A percentile compares a stretch with the other conserved stretches of the same genome.
phyloP scores from a whole-genome alignment of 805 yeast genomes.

The Candida railenensis region DNA sequence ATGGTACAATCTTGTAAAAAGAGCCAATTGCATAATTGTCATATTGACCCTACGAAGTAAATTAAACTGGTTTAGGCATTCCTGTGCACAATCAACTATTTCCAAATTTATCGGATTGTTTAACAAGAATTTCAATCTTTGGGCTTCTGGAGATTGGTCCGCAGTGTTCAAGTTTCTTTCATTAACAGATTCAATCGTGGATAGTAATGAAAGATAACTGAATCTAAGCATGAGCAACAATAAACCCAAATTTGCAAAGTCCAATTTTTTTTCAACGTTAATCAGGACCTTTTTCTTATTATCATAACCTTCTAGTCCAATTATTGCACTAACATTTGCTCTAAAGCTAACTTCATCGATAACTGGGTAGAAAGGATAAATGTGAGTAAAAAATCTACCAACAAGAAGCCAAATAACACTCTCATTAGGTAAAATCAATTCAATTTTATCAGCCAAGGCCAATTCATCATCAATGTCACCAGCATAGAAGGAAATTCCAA shows the following conservation, averaged over 20 bases:
- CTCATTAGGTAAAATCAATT: constrained; percentile 34
- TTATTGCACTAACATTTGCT: constrained; percentile 29
- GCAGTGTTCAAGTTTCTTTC: constrained; percentile 20
- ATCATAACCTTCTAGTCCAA: constrained; percentile 33
- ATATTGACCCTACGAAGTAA: constrained; percentile 41
- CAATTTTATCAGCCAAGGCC: constrained; percentile 26
- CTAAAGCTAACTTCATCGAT: constrained; percentile 37
- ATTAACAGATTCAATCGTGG: constrained; percentile 26
- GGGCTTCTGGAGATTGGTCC: constrained; percentile 24
- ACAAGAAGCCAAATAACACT: constrained; percentile 37
- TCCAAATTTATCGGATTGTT: constrained; percentile 31
- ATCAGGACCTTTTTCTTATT: constrained; percentile 9
- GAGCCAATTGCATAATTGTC: constrained; percentile 53
- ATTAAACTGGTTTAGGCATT: constrained; percentile 36
- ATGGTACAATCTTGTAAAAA: constrained; percentile 51
- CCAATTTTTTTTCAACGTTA: constrained; percentile 25
- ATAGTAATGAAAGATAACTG: constrained; percentile 31
- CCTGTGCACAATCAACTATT: constrained; percentile 28
- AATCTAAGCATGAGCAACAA: constrained; percentile 33
- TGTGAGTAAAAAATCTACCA: constrained; percentile 38
- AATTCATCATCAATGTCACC: constrained; percentile 25
- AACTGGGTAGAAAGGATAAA: constrained; percentile 46
- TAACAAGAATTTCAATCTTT: constrained; percentile 24
- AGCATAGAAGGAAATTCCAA: constrained; percentile 29
- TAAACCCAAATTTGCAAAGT: constrained; percentile 33